Base-by-base conservation (phyloP, 176 grass and related monocot genomes). In the Pharus latifolius region DNA sequence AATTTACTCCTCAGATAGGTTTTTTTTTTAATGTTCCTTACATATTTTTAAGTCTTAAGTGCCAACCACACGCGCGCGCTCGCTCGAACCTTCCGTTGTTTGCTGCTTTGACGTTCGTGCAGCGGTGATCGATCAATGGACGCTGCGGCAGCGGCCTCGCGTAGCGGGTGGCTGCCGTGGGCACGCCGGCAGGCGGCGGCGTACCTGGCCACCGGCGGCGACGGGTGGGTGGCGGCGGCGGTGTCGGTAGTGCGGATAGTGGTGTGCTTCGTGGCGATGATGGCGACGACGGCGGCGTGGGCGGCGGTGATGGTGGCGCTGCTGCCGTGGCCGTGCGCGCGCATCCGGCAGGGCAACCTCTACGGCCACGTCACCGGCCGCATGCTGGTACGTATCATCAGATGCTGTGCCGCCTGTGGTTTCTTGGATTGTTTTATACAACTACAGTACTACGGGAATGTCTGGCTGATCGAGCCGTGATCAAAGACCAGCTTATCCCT, bases 301-400 rank as follows among this genome's bases (percentile, higher is more conserved):
- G 79, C 67, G 34, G 68, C 30, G 60, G 24, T 83, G 13, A 88
- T 88, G 85, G 7, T 88, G 12, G 52, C 78, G 49, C 53, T 88
- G 26, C 68, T 88, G 35, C 79, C 85, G 38, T 88, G 85, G 84
- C 73, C 84, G 0, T 88, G 59, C 42, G 44, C 67, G 73, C 69
- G 85, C 44, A 63, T 88, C 32, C 60, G 67, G 5, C 79, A 88
- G 45, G 68, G 79, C 6, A 88, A 83, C 60, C 24, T 82, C 22
- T 88, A 82, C 27, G 85, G 73, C 27, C 85, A 88, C 33, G 74
- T 88, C 53, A 88, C 79, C 2, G 85, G 78, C 3, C 23, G 85
- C 18, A 68, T 88, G 74, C 53, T 88, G 74, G 84, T 87, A 78
- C 34, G 53, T 20, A 31, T 26, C 3, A 0, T 52, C 23, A 15